Percentiles rank a stretch among this genome's conserved stretches.
phyloP scores from a whole-genome alignment of 345 rosid species.

The Sonneratia alba region DNA sequence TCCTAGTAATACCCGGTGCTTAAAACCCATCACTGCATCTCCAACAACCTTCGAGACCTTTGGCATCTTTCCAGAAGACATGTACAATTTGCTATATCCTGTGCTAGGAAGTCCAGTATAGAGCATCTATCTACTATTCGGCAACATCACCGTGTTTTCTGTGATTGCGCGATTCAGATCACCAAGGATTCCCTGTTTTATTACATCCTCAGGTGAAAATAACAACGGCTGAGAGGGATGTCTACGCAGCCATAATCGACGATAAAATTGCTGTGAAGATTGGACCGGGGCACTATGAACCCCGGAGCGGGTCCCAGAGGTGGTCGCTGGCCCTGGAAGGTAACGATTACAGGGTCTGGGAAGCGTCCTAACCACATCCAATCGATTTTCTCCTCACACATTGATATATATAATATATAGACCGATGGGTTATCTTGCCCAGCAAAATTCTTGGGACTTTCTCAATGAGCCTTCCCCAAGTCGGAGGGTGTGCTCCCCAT shows the following conservation, averaged over 20 bases:
- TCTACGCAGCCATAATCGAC: conserved; percentile 75
- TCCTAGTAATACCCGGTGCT: too few relatives aligned
- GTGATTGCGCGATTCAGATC: background rate
- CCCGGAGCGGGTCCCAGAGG: conserved; percentile 35
- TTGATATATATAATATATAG: background rate
- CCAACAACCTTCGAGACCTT: background rate
- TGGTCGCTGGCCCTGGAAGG: conserved; percentile 72
- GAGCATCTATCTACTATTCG: too few relatives aligned
- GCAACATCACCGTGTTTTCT: background rate
- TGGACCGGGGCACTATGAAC: conserved; percentile 86
- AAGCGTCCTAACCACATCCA: conserved; percentile 34
- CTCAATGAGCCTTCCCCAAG: background rate
- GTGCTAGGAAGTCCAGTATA: too few relatives aligned
- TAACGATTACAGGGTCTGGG: conserved; percentile 88
- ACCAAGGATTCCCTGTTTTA: background rate
- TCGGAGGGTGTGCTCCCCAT: background rate
- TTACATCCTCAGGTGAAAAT: conserved; percentile 42
- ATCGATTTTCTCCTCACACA: background rate
- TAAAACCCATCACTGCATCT: background rate
- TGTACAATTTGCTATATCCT: too few relatives aligned
- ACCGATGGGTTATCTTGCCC: background rate
- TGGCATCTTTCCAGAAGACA: background rate
- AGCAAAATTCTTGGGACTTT: background rate
- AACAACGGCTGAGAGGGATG: conserved; percentile 66
- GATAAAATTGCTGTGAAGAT: conserved; percentile 79